Conservation (phyloP, 140 eudicot genomes). For the Senecio squalidus region DNA sequence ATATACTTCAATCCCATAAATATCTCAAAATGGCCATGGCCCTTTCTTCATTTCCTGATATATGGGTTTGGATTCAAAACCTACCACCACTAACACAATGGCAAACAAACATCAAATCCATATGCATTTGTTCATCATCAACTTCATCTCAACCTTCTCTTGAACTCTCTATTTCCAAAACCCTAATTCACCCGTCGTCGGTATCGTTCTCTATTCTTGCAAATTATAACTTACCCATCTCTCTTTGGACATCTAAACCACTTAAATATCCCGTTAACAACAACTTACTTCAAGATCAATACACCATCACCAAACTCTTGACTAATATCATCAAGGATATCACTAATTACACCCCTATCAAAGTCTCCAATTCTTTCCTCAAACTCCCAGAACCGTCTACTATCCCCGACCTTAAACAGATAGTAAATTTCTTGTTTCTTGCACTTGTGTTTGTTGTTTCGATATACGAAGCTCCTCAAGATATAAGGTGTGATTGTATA, state of each 20-base stretch:
- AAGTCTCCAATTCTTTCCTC: slow-evolving; percentile 25
- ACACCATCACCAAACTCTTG: slow-evolving; percentile 32
- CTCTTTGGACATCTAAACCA: slow-evolving; percentile 81
- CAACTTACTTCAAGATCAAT: slow-evolving; percentile 20
- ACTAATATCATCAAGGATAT: slow-evolving; percentile 50
- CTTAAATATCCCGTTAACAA: slow-evolving; percentile 18
- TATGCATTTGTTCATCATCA: slow-evolving; percentile 51
- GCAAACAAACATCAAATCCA: slow-evolving; percentile 45
- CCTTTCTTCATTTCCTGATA: slow-evolving; percentile 47
- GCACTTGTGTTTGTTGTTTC: slow-evolving; percentile 63
- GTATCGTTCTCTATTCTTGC: slow-evolving; percentile 52
- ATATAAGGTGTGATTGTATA: slow-evolving; percentile 48
- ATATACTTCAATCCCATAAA: neutral
- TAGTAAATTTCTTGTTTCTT: slow-evolving; percentile 60
- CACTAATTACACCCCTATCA: slow-evolving; percentile 52
- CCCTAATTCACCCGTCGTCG: slow-evolving; percentile 27
- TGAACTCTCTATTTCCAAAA: slow-evolving; percentile 42
- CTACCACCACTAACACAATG: slow-evolving; percentile 64
- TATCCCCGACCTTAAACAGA: slow-evolving; percentile 32
- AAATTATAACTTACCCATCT: slow-evolving; percentile 45
- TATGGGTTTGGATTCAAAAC: slow-evolving; percentile 63
- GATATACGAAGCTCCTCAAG: slow-evolving; percentile 82
- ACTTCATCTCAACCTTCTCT: slow-evolving; percentile 57
- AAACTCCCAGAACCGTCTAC: slow-evolving; percentile 34
- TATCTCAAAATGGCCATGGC: slow-evolving; percentile 30